phyloP scores from a whole-genome alignment of 2,329 filamentous ascomycete genomes.

The Thielaviopsis euricoi region DNA sequence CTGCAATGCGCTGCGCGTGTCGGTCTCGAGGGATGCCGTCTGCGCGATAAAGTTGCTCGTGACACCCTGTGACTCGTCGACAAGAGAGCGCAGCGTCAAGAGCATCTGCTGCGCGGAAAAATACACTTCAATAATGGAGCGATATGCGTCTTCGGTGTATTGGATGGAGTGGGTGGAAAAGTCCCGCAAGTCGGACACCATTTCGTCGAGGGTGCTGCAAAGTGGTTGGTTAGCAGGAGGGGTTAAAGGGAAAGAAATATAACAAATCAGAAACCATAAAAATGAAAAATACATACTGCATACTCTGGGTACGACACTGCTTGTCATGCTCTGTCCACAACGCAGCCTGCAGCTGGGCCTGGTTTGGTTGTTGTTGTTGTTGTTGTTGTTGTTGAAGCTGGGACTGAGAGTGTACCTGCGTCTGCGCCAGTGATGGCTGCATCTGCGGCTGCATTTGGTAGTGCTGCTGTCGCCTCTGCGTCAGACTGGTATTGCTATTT shows the following conservation, averaged over 20 bases:
- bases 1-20: slow-evolving; percentile 44
- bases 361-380: not conserved
- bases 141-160: slow-evolving; percentile 58
- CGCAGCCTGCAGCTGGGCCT: slow-evolving; percentile 2
- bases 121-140: slow-evolving; percentile 54
- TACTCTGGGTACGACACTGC: slow-evolving; percentile 5
- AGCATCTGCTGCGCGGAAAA: slow-evolving; percentile 48
- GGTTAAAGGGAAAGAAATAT: not conserved
- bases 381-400: not conserved
- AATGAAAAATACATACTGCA: slow-evolving; percentile 4
- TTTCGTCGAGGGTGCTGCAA: slow-evolving; percentile 10
- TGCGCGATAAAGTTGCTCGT: slow-evolving; percentile 43
- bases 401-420: not conserved
- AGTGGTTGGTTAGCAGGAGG: not conserved
- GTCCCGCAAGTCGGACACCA: slow-evolving; percentile 27
- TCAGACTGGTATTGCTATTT: not conserved
- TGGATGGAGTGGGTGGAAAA: slow-evolving; percentile 46
- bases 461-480: not conserved
- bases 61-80: slow-evolving; percentile 40
- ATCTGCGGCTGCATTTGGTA: not conserved
- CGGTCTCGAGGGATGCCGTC: slow-evolving; percentile 38
- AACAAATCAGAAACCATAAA: not conserved
- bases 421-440: not conserved
- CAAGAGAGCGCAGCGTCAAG: slow-evolving; percentile 48
- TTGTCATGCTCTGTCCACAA: slow-evolving; percentile 6